phyloP scores from a whole-genome alignment of 306 rosid genomes.

The Crataegus laevigata region DNA sequence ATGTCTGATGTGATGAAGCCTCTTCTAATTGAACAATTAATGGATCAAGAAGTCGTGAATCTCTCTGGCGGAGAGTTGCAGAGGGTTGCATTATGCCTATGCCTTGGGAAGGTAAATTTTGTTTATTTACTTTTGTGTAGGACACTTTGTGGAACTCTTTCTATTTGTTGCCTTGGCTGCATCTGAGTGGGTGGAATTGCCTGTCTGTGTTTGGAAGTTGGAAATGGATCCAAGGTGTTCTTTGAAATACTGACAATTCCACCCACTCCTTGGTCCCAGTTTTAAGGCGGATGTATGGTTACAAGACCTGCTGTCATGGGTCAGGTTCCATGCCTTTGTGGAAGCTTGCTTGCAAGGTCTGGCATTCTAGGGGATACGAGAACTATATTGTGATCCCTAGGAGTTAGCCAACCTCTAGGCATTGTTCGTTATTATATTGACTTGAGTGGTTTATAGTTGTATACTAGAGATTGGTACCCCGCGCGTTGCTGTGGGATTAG shows the following conservation, averaged over 20 bases:
- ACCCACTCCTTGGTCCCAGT: not conserved
- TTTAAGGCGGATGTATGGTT: not conserved
- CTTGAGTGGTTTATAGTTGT: not conserved
- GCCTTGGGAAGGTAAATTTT: slow-evolving; percentile 34
- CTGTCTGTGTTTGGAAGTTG: not conserved
- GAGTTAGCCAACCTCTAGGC: not conserved
- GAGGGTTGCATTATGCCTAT: slow-evolving; percentile 89
- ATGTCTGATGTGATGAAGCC: slow-evolving; percentile 98
- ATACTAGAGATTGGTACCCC: too few relatives aligned
- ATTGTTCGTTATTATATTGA: not conserved
- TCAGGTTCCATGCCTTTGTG: not conserved
- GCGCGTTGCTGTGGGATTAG: too few relatives aligned
- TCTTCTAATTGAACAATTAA: slow-evolving; percentile 89
- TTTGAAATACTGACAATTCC: not conserved
- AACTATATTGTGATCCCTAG: not conserved
- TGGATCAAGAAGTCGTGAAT: slow-evolving; percentile 97
- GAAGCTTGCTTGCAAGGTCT: not conserved
- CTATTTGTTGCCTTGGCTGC: not conserved
- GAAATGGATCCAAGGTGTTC: not conserved
- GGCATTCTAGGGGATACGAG: not conserved
- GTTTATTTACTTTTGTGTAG: not conserved
- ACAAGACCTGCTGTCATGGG: not conserved
- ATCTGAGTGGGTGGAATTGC: not conserved
- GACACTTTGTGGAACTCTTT: not conserved
- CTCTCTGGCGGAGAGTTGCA: slow-evolving; percentile 99